A percentile compares a stretch with the other conserved stretches of the same genome.
Conservation (phyloP, 2,329 filamentous ascomycete genomes). For the Colletotrichum tropicale region DNA sequence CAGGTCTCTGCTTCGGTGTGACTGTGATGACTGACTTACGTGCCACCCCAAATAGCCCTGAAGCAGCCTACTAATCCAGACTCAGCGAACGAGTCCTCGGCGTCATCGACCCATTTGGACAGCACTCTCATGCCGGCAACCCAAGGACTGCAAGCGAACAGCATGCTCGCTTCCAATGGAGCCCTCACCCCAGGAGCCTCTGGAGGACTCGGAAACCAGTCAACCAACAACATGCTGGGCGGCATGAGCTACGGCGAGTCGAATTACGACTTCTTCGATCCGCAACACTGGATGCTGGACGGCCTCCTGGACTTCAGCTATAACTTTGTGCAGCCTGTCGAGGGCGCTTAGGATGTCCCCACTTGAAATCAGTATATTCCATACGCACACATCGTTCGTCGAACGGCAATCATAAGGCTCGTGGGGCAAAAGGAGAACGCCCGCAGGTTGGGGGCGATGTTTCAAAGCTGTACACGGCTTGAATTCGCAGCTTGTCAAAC, state of each 20-base stretch:
- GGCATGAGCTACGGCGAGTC: slow-evolving; percentile 66
- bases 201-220: slow-evolving; percentile 30
- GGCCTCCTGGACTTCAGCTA: slow-evolving; percentile 83
- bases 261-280: slow-evolving; percentile 89
- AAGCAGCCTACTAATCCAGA: slow-evolving; percentile 89
- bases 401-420: background rate
- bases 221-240: slow-evolving; percentile 48
- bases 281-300: slow-evolving; percentile 92
- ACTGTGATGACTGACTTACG: slow-evolving; percentile 28
- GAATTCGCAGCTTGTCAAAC: background rate
- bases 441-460: background rate
- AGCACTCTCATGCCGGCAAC: slow-evolving; percentile 59
- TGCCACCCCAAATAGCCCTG: slow-evolving; percentile 56
- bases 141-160: slow-evolving; percentile 52
- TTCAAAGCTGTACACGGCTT: background rate
- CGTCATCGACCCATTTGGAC: slow-evolving; percentile 69
- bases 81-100: slow-evolving; percentile 74
- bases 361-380: background rate
- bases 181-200: slow-evolving; percentile 56
- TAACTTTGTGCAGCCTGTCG: slow-evolving; percentile 59
- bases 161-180: slow-evolving; percentile 53
- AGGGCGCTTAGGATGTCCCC: slow-evolving; percentile 47
- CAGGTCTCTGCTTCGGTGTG: slow-evolving; percentile 23
- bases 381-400: background rate
- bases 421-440: background rate